phyloP scores from a whole-genome alignment of 2,329 filamentous ascomycete species.

The Hypoxylon sp. region DNA sequence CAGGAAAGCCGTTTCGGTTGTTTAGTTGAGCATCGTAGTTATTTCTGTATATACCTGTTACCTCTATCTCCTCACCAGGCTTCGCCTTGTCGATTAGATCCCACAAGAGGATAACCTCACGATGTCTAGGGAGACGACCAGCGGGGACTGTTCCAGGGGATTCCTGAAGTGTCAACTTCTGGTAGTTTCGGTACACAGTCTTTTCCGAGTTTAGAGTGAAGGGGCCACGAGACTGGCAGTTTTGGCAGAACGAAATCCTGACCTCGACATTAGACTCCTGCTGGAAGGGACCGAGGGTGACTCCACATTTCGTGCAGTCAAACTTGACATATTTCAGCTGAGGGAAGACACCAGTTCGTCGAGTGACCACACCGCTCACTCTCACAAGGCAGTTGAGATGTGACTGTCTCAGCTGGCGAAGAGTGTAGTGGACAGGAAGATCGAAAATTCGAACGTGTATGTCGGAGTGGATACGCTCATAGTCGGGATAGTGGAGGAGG shows the following conservation, averaged over 20 bases:
- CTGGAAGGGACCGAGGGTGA: constrained; percentile 93
- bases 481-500: constrained; percentile 94
- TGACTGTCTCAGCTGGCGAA: constrained; percentile 92
- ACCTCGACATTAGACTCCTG: constrained; percentile 97
- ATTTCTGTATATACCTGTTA: constrained; percentile 96
- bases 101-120: constrained; percentile 95
- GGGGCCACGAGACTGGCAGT: constrained; percentile 92
- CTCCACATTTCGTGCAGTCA: constrained; percentile 91
- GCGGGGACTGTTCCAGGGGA: constrained; percentile 96
- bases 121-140: constrained; percentile 88
- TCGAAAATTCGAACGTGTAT: constrained; percentile 98
- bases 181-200: constrained; percentile 98
- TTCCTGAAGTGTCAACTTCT: constrained; percentile 96
- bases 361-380: constrained; percentile 93
- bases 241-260: constrained; percentile 95
- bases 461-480: constrained; percentile 95
- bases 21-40: constrained; percentile 98
- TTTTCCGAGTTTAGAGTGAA: constrained; percentile 97
- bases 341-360: constrained; percentile 93
- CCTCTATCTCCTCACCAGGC: constrained; percentile 96
- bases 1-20: constrained; percentile 97
- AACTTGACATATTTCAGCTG: constrained; percentile 99
- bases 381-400: constrained; percentile 96
- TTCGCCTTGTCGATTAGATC: constrained; percentile 97
- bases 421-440: constrained; percentile 91